A percentile compares a stretch with the other conserved stretches of the same genome.
Evolutionary conservation across 1,284 basidiomycete genomes (phyloP).

Genomic region (Chiua sp.): DNA sequence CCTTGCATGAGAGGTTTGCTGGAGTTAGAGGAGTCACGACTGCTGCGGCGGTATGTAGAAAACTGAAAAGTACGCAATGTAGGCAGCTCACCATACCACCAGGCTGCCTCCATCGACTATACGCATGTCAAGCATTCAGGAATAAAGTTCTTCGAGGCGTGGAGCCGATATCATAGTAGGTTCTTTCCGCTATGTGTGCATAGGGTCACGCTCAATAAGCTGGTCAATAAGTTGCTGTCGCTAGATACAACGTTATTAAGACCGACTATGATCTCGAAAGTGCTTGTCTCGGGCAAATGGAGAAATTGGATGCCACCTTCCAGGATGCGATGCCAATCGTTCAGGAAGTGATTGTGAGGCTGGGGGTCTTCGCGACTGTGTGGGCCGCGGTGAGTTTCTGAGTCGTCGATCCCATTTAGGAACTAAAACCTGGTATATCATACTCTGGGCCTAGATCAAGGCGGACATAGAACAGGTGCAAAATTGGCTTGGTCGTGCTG

Average conservation of each 20-base stretch:
- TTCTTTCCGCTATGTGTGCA: background rate
- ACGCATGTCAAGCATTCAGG: conserved; percentile 9
- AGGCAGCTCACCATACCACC: background rate
- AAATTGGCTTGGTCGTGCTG: conserved; percentile 12
- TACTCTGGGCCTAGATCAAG: conserved; percentile 17
- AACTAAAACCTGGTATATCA: background rate
- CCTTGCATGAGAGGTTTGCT: conserved; percentile 12
- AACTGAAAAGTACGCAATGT: too few relatives aligned
- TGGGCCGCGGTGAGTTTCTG: conserved; percentile 23
- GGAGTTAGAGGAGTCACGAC: background rate
- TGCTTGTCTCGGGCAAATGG: conserved; percentile 8
- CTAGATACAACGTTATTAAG: conserved; percentile 8
- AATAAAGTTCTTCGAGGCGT: conserved; percentile 5
- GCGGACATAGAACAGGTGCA: conserved; percentile 21
- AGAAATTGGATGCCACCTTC: conserved; percentile 6
- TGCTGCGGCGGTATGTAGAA: conserved; percentile 6
- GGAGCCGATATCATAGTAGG: conserved; percentile 12
- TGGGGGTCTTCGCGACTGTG: conserved; percentile 23
- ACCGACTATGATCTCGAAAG: conserved; percentile 15
- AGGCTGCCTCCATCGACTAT: conserved; percentile 12
- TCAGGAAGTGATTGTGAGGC: conserved; percentile 21
- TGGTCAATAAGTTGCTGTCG: conserved; percentile 10
- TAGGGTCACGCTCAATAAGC: background rate
- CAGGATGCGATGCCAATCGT: conserved; percentile 18
- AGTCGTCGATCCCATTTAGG: background rate